These are phyloP conservation scores for Cryptococcus sp. DNA, from an alignment of 1,284 basidiomycete genomes.

Conservation along the genomic window DNA sequence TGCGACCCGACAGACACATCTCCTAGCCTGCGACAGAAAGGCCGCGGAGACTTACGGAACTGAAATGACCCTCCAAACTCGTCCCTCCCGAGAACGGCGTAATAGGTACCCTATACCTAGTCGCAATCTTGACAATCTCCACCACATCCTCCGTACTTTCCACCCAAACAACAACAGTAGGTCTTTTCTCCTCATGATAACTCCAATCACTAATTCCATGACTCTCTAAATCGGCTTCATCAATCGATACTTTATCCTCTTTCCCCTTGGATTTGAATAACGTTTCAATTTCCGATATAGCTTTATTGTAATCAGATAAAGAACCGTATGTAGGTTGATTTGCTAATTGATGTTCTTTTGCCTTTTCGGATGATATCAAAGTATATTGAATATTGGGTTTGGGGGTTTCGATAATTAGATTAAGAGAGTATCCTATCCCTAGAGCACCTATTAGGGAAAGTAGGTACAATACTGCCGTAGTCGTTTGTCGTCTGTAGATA, in stretches of 20 bases:
- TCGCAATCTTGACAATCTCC: conserved; percentile 39
- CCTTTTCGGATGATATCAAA: conserved; percentile 22
- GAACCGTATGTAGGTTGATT: conserved; percentile 37
- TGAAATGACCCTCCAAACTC: conserved; percentile 46
- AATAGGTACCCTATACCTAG: conserved; percentile 42
- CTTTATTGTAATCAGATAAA: conserved; percentile 28
- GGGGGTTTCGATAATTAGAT: conserved; percentile 1
- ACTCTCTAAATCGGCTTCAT: conserved; percentile 38
- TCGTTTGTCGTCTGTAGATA: conserved; percentile 1
- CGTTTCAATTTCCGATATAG: conserved; percentile 32
- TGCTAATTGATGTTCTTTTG: conserved; percentile 25
- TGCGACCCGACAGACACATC: too few relatives aligned
- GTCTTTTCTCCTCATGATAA: conserved; percentile 44
- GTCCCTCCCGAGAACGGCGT: conserved; percentile 48
- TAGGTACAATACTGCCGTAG: conserved; percentile 6
- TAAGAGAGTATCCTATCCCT: conserved; percentile 16
- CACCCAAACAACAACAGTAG: conserved; percentile 49
- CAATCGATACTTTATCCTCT: conserved; percentile 38
- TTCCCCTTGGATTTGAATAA: conserved; percentile 26
- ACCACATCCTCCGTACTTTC: conserved; percentile 43
- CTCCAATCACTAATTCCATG: conserved; percentile 48
- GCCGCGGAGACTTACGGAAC: conserved; percentile 25
- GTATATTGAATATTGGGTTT: conserved; percentile 8
- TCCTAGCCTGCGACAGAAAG: too few relatives aligned
- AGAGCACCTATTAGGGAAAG: conserved; percentile 15